Percentiles rank a stretch among this genome's conserved stretches.
phyloP scores from a whole-genome alignment of 441 rosid genomes.

The Omphalea diandra region DNA sequence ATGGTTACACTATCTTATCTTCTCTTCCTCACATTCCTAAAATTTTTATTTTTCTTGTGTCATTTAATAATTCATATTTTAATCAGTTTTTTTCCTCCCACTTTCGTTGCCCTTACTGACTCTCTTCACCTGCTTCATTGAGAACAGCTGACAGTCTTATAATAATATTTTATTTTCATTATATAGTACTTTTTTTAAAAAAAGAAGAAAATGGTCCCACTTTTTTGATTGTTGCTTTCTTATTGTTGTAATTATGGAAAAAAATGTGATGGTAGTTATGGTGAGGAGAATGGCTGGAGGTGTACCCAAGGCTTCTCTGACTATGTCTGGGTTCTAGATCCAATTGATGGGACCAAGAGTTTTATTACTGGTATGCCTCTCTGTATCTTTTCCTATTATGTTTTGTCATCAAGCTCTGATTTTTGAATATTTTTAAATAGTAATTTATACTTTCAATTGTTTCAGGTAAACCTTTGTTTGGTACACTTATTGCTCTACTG shows the following conservation, averaged over 20 bases:
- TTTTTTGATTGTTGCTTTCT: not conserved
- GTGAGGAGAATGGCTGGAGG: conserved; percentile 98
- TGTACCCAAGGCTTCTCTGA: conserved; percentile 75
- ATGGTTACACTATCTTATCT: no score
- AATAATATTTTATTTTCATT: no score
- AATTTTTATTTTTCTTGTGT: no score
- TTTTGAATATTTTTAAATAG: conserved; percentile 14
- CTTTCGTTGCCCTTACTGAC: no score
- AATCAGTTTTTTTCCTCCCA: no score
- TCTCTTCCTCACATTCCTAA: no score
- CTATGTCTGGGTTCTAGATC: conserved; percentile 97
- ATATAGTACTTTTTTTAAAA: no score
- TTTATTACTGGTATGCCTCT: conserved; percentile 77
- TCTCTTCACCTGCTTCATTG: no score
- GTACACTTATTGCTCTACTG: conserved; percentile 88
- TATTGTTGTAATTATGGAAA: conserved; percentile 18
- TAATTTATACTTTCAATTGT: conserved; percentile 24
- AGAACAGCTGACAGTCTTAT: no score
- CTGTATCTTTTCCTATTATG: not conserved
- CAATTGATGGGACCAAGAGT: conserved; percentile 97
- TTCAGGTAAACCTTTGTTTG: conserved; percentile 94
- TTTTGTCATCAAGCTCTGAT: not conserved
- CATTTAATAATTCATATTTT: no score
- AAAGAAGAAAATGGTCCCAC: no score
- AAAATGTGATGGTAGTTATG: conserved; percentile 55